Evolutionary conservation across 1,139 yeast genomes (phyloP).

Genomic region (Suhomyces anneliseae): DNA sequence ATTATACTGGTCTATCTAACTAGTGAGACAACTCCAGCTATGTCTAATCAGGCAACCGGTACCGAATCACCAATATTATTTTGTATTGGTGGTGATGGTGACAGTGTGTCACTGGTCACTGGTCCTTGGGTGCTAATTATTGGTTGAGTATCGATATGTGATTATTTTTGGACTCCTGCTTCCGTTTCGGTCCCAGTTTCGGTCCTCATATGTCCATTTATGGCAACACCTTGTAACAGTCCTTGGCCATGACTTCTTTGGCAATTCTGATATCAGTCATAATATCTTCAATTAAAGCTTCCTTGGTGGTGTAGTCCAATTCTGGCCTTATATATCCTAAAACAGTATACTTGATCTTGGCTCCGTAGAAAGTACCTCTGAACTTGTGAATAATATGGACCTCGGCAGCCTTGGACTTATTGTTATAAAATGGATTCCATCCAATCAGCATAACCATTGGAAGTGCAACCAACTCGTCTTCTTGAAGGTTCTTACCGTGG

Average conservation of each 20-base stretch:
- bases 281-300: slow-evolving; percentile 85
- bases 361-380: slow-evolving; percentile 74
- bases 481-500: slow-evolving; percentile 54
- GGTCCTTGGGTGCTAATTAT: no score
- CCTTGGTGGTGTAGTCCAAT: slow-evolving; percentile 79
- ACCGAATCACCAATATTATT: no score
- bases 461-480: slow-evolving; percentile 44
- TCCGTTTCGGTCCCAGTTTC: no score
- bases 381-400: slow-evolving; percentile 83
- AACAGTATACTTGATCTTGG: slow-evolving; percentile 62
- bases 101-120: no score
- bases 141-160: no score
- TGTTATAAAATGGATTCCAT: slow-evolving; percentile 90
- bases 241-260: slow-evolving; percentile 39
- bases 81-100: no score
- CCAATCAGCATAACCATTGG: slow-evolving; percentile 98
- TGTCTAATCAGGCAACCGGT: no score
- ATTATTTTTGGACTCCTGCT: no score
- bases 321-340: slow-evolving; percentile 93
- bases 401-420: slow-evolving; percentile 78
- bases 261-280: slow-evolving; percentile 77
- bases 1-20: no score
- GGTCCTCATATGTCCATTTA: not conserved
- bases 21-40: no score
- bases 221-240: slow-evolving; percentile 16